Evolutionary conservation across 805 yeast genomes (phyloP), one percentile per base, ranked within the genome.

Genomic region (Spathaspora arborariae): DNA sequence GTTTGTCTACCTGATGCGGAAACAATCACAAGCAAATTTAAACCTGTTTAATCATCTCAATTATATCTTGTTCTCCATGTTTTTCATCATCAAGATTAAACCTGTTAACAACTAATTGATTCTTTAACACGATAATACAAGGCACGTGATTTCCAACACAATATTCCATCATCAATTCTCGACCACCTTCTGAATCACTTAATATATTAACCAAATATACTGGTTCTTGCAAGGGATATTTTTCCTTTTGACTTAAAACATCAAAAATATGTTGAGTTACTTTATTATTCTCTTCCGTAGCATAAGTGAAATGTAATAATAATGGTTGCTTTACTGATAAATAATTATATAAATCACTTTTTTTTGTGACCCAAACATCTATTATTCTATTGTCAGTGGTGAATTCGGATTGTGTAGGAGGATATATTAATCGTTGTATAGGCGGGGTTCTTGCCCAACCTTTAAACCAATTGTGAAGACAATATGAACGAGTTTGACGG

Each of bases 171-270:
- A 80, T 62, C 46, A 87, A 64, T 9, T 79, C 86, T 41, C 75
- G 72, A 19, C 84, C 82, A 2, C 77, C 89, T 9, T 75, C 76
- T 50, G 80, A 79, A 57, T 87, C 94, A 27, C 82, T 72, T 56
- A 86, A 87, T 15, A 87, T 76, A 57, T 85, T 90, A 7, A 84
- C 94, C 68, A 81, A 68, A 55, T 80, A 79, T 27, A 87, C 72
- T 38, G 65, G 65, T 8, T 51, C 47, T 39, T 74, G 76, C 40
- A 81, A 76, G 2, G 68, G 67, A 50, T 59, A 63, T 27, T 51
- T 56, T 13, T 44, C 46, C 44, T 54, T 53, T 44, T 62, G 48
- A 15, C 64, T 52, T 15, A 64, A 49, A 2, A 62, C 49, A 27
- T 62, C 58, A 47, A 62, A 82, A 49, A 88, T 66, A 1, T 82